Evolutionary conservation across 306 rosid species (phyloP).

Genomic region (Chamaecrista fasciculata): DNA sequence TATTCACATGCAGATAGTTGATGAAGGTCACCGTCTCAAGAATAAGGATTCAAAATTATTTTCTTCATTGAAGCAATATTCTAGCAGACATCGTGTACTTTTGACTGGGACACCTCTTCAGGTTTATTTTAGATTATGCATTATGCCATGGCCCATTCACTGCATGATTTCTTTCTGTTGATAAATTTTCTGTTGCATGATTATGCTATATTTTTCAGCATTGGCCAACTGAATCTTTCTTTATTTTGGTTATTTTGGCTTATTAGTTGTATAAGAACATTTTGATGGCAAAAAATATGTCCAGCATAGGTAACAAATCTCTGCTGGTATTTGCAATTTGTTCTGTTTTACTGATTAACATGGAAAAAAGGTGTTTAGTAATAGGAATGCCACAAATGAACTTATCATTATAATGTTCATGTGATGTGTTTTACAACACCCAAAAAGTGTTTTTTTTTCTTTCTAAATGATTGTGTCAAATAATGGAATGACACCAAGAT

Average conservation of each 20-base stretch:
- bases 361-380: background rate
- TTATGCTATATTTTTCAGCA: background rate
- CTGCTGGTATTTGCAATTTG: background rate
- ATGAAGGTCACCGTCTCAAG: conserved; percentile 98
- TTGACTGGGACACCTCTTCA: conserved; percentile 99
- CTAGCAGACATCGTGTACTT: conserved; percentile 77
- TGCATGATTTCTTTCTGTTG: background rate
- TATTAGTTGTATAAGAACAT: background rate
- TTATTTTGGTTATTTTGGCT: background rate
- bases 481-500: conserved; percentile 11
- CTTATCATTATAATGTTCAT: conserved; percentile 1
- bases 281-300: conserved; percentile 3
- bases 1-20: conserved; percentile 65
- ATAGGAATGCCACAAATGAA: background rate
- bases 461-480: too few species aligned
- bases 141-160: conserved; percentile 13
- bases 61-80: conserved; percentile 87
- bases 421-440: background rate
- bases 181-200: conserved; percentile 4
- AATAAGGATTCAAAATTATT: conserved; percentile 96
- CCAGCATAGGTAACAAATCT: background rate
- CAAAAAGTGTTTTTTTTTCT: too few species aligned
- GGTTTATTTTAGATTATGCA: conserved; percentile 50
- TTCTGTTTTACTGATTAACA: background rate
- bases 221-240: conserved; percentile 9